Base-by-base conservation (phyloP, 169 alveolate genomes). In the Toxoplasma gondii region DNA sequence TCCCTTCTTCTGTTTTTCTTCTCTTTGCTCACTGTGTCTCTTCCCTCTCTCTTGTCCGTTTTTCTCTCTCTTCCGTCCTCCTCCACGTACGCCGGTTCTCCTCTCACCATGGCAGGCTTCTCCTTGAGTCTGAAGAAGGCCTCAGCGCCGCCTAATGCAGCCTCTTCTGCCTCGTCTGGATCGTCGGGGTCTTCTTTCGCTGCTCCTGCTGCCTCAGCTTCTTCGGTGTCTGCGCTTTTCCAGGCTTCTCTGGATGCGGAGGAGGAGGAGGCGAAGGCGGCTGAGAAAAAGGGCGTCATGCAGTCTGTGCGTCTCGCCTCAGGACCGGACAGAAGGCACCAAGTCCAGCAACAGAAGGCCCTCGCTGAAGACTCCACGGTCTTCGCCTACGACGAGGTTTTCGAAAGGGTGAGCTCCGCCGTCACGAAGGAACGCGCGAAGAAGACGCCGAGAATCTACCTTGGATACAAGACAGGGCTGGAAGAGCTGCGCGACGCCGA, bases 381-480 rank as follows among this genome's bases (percentile, higher is more conserved):
- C 38, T 70, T 92, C 74, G 5, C 74, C 43, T 92, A 92, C 78
- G 95, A 92, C 67, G 95, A 83, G 69, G 49, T 92, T 70, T 92
- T 74, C 39, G 95, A 92, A 31, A 69, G 84, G 34, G 82, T 92
- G 45, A 69, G 93, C 88, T 34, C 88, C 82, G 45, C 27, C 24
- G 49, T 74, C 45, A 81, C 94, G 27, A 83, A 81, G 49, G 84
- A 91, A 84, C 38, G 38, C 9, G 39, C 86, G 39, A n/a, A 78
- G 69, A 64, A 12, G 90, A 38, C 9, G 67, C 53, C 31, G 67
- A 12, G 64, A 22, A 82, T 82, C 67, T 82, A 10, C 90, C 90
- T 82, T n/a, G 90, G 90, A 17, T 82, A 82, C 67, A 44, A 43
- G 67, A 31, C 84, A 16, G 74, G 74, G 5, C 74, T 64, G n/a